Evolutionary conservation across 768 basidiomycete species (phyloP).

Genomic region (Naganishia onofrii): DNA sequence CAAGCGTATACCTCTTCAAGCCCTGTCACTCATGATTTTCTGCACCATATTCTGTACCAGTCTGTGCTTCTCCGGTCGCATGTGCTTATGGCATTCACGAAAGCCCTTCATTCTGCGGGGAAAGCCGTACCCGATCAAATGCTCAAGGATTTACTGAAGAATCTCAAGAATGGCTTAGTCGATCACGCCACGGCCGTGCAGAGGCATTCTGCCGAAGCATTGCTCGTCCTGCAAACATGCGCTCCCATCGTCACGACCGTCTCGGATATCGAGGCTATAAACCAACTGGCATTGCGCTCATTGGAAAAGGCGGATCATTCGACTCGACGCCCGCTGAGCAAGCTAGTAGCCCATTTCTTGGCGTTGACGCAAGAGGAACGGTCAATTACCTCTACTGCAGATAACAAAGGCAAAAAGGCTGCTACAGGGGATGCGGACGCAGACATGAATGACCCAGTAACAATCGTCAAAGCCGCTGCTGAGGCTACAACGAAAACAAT

Average conservation of each 20-base stretch:
- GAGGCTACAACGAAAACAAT: slow-evolving; percentile 67
- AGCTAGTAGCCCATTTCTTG: slow-evolving; percentile 77
- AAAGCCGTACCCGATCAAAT: slow-evolving; percentile 76
- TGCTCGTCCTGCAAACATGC: slow-evolving; percentile 61
- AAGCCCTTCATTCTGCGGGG: slow-evolving; percentile 74
- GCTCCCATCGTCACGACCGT: slow-evolving; percentile 62
- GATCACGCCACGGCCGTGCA: slow-evolving; percentile 86
- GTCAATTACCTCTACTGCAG: slow-evolving; percentile 38
- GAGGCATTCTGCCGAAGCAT: slow-evolving; percentile 71
- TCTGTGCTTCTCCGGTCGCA: slow-evolving; percentile 77
- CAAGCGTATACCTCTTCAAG: not conserved
- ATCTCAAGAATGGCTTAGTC: slow-evolving; percentile 67
- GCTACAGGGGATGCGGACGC: slow-evolving; percentile 57
- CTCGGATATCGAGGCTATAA: slow-evolving; percentile 73
- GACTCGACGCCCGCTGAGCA: slow-evolving; percentile 74
- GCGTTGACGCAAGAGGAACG: slow-evolving; percentile 70
- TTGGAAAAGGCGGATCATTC: slow-evolving; percentile 79
- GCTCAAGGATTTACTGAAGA: slow-evolving; percentile 77
- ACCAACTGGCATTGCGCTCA: slow-evolving; percentile 66
- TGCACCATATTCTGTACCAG: slow-evolving; percentile 53
- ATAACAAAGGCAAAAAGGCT: slow-evolving; percentile 56
- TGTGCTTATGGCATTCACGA: slow-evolving; percentile 71
- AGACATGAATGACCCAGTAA: slow-evolving; percentile 62
- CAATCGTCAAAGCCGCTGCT: slow-evolving; percentile 55
- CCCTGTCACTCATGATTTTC: slow-evolving; percentile 26